Conservation (phyloP, 352 stramenopile genomes). For the Synura sp. region DNA sequence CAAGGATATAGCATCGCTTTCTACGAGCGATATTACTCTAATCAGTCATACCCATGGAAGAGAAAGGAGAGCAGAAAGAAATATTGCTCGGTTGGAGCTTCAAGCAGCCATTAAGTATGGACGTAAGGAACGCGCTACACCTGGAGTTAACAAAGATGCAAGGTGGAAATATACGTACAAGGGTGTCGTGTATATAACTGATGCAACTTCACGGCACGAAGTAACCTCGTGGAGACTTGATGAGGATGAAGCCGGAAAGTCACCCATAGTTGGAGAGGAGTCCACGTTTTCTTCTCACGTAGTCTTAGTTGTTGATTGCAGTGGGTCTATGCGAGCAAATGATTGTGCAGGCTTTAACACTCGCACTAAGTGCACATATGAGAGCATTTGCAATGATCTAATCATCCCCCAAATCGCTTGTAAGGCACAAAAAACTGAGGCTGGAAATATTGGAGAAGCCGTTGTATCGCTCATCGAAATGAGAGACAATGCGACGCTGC, state of each 20-base stretch:
- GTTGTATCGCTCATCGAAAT: no score
- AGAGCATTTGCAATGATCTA: no score
- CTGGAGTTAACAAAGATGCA: background rate
- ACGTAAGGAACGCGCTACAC: background rate
- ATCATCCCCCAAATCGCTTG: no score
- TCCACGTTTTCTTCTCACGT: background rate
- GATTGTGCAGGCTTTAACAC: no score
- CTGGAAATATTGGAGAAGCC: no score
- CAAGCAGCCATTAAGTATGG: slow-evolving; percentile 39
- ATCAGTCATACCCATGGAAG: background rate
- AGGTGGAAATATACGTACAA: slow-evolving; percentile 26
- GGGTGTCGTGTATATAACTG: slow-evolving; percentile 41
- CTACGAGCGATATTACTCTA: background rate
- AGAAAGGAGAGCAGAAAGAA: background rate
- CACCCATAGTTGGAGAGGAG: background rate
- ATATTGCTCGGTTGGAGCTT: background rate
- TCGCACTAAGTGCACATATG: no score
- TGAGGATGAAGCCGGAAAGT: background rate
- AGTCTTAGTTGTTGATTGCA: background rate
- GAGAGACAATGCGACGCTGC: no score
- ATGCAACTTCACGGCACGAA: background rate
- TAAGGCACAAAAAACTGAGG: no score
- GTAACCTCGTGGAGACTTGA: background rate
- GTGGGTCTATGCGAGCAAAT: background rate
- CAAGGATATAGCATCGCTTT: no score